Base-by-base conservation (phyloP, 2,329 filamentous ascomycete species). In the Thelonectria olida region DNA sequence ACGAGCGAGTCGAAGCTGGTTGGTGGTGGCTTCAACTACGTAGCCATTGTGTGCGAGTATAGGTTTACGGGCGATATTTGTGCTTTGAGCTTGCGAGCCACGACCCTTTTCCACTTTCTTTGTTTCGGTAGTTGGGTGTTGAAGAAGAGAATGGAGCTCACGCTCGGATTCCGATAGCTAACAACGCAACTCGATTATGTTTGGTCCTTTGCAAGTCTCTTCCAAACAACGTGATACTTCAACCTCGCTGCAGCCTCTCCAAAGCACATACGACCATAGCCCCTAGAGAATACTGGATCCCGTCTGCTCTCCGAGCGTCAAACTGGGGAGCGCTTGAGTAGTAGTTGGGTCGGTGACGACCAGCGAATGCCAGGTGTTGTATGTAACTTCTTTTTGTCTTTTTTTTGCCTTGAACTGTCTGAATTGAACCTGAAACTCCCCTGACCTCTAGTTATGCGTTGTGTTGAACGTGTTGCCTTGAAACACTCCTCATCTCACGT, bases 91-190 rank as follows among this genome's bases (percentile, higher is more conserved):
- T 38, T 4, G 12, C 6, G 9, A 25, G 19, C 27, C 20, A 6
- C 27, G 28, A 28, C 20, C 12, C 31, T 38, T 50, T 25, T 50
- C 15, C 51, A n/a, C 36, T 44, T 49, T 41, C 8, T 44, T 47
- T 15, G 41, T 25, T 53, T 42, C 12, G 34, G 27, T 48, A n/a
- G n/a, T 15, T 52, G 9, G 47, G 36, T 50, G 41, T 53, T 34
- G 12, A 60, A 39, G 45, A 34, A 59, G 47, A n/a, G 12, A 7
- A 41, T 56, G 49, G 61, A 60, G 56, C 61, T 63, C 61, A 41
- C 61, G 59, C 55, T 65, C 58, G 54, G 55, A 50, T 42, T 50
- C 44, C 45, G 42, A 23, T 42, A 55, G 41, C 25, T 49, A 47
- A 52, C 47, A 41, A 53, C 25, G 19, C 36, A 38, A 44, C 23